Base-by-base conservation (phyloP, 176 grass and related monocot genomes). In the Avena insularis region DNA sequence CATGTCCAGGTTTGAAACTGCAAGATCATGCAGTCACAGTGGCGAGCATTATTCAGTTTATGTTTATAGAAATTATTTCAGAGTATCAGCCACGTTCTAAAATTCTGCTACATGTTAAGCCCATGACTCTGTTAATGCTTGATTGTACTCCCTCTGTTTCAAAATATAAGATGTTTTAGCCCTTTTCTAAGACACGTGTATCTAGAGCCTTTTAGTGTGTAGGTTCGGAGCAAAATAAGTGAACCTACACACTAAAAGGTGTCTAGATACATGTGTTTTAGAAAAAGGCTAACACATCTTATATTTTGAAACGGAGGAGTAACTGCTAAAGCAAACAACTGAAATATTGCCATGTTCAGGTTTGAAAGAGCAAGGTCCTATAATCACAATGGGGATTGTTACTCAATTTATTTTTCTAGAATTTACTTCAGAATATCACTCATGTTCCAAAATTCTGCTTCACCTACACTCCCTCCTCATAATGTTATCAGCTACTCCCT, bases 321-420 rank as follows among this genome's bases (percentile, higher is more conserved):
- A 55, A 55, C 6, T 8, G 15, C 23, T 56, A 36, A 55, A 82
- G 31, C 21, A 62, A 77, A 68, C 33, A 67, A 82, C 33, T 47
- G 47, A 82, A 78, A 80, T 12, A 71, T 80, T 71, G 57, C 43
- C 58, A 67, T 60, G 19, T 61, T 83, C 73, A 79, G 25, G 29
- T 9, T 64, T 71, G 65, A 51, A 85, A 85, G 23, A 56, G 36
- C 54, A 80, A 80, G 48, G 59, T 89, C 77, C 36, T 70, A 31
- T 75, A 57, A 47, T 56, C 66, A 23, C 72, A 81, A n/a, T 46
- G 17, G 68, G 62, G 27, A 6, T 2, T 49, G 20, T 27, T 11
- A 74, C 73, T 73, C 43, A 25, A 10, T 48, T 74, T 46, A 21
- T 33, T 82, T 71, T 45, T 75, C n/a, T 82, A 63, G 43, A 7